These are phyloP conservation scores for Xylaria cubensis DNA, from an alignment of 495 filamentous ascomycete species.

Conservation along the genomic window DNA sequence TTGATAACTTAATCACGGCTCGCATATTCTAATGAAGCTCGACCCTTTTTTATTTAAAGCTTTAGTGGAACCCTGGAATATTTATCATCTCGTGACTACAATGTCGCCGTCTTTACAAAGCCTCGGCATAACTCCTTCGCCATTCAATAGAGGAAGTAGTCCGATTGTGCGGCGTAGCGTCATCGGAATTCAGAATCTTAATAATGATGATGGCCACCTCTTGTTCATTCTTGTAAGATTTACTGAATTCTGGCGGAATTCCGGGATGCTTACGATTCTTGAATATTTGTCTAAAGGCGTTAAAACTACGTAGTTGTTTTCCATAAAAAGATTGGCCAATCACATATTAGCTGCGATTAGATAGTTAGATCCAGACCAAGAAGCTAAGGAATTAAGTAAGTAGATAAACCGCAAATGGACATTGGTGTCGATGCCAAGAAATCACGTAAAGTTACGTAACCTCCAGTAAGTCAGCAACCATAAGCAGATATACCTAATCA, in stretches of 20 bases:
- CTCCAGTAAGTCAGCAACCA: background rate
- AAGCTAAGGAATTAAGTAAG: too few relatives aligned
- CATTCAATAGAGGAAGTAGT: background rate
- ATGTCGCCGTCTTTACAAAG: background rate
- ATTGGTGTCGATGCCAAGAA: background rate
- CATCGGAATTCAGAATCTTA: background rate
- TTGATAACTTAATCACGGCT: too few relatives aligned
- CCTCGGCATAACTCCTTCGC: background rate
- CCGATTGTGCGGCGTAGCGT: background rate
- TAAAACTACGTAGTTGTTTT: too few relatives aligned
- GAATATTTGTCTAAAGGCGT: background rate
- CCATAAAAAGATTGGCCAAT: background rate
- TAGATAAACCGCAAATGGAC: too few relatives aligned
- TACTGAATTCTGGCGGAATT: background rate
- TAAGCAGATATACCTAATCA: background rate
- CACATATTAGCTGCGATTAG: background rate
- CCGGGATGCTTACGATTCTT: background rate
- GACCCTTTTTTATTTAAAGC: background rate
- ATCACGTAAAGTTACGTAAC: conserved; percentile 1
- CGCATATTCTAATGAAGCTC: too few relatives aligned
- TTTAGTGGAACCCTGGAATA: background rate
- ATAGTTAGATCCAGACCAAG: background rate
- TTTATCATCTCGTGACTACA: background rate
- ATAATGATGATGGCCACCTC: background rate
- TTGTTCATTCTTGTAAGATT: background rate